Conservation (phyloP, 192 early-diverging fungal genomes). For the Polychytrium aggregatum region DNA sequence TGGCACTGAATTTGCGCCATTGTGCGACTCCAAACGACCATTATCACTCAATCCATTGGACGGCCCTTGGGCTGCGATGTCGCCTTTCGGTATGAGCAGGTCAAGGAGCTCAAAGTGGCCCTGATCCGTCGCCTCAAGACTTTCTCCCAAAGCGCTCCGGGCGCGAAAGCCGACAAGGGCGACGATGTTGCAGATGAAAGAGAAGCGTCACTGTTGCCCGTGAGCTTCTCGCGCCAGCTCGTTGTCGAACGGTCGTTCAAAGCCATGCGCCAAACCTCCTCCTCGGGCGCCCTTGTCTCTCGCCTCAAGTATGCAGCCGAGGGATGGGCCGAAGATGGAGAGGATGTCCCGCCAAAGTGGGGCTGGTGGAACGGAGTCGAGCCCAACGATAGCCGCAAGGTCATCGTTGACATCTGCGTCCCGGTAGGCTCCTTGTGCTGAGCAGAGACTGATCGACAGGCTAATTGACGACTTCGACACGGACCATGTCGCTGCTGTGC, state of each 20-base stretch:
- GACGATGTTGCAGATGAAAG: too few species aligned
- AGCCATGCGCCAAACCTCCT: not conserved
- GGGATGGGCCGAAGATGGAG: slow-evolving; percentile 6
- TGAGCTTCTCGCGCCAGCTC: slow-evolving; percentile 19
- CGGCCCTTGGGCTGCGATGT: too few species aligned
- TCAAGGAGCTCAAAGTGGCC: slow-evolving; percentile 14
- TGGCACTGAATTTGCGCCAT: too few species aligned
- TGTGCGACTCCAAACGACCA: too few species aligned
- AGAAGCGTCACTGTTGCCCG: too few species aligned
- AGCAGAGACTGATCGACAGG: too few species aligned
- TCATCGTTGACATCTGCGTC: slow-evolving; percentile 22
- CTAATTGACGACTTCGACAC: too few species aligned
- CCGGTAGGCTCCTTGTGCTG: slow-evolving; percentile 17
- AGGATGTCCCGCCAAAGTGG: not conserved
- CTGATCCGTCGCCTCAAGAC: slow-evolving; percentile 32
- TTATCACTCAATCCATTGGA: too few species aligned
- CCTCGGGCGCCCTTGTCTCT: slow-evolving; percentile 1
- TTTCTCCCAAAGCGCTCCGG: slow-evolving; percentile 11
- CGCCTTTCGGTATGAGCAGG: too few species aligned
- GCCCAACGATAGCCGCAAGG: slow-evolving; percentile 3
- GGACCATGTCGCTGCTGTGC: too few species aligned
- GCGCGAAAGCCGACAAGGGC: too few species aligned
- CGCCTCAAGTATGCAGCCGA: slow-evolving; percentile 1
- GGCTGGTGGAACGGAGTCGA: slow-evolving; percentile 26
- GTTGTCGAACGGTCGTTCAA: slow-evolving; percentile 14